These are phyloP conservation scores for Fusarium duplospermum DNA, from an alignment of 2,329 filamentous ascomycete species.

Conservation along the genomic window DNA sequence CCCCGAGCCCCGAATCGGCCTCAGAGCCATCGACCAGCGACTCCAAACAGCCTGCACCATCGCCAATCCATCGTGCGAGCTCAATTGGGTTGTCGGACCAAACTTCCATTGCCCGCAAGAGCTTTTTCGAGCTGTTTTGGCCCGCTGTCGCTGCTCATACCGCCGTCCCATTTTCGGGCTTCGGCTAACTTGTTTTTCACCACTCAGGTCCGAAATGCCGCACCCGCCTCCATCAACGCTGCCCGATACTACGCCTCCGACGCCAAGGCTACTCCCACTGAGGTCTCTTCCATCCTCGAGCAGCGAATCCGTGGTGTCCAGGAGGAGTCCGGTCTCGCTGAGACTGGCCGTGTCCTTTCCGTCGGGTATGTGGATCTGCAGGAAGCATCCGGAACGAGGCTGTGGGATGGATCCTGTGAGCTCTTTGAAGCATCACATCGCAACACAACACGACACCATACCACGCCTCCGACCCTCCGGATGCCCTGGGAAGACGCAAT, in stretches of 20 bases:
- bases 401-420: constrained; percentile 17
- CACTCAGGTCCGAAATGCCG: constrained; percentile 84
- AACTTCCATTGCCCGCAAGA: constrained; percentile 30
- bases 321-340: constrained; percentile 94
- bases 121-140: constrained; percentile 52
- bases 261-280: constrained; percentile 94
- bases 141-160: constrained; percentile 41
- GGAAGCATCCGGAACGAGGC: constrained; percentile 33
- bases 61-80: constrained; percentile 44
- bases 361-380: constrained; percentile 83
- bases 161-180: constrained; percentile 56
- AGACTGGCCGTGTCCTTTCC: constrained; percentile 98
- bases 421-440: constrained; percentile 18
- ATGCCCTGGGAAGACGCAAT: constrained; percentile 32
- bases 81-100: constrained; percentile 51
- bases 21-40: constrained; percentile 59
- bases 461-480: constrained; percentile 11
- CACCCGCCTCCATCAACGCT: constrained; percentile 80
- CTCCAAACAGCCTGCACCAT: constrained; percentile 52
- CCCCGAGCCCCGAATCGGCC: constrained; percentile 54
- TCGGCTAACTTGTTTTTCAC: constrained; percentile 68
- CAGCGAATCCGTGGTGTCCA: constrained; percentile 98
- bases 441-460: constrained; percentile 15
- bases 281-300: constrained; percentile 99
- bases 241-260: constrained; percentile 91